Conservation (phyloP, 164 flowering plant genomes). For the Amborella trichopoda region DNA sequence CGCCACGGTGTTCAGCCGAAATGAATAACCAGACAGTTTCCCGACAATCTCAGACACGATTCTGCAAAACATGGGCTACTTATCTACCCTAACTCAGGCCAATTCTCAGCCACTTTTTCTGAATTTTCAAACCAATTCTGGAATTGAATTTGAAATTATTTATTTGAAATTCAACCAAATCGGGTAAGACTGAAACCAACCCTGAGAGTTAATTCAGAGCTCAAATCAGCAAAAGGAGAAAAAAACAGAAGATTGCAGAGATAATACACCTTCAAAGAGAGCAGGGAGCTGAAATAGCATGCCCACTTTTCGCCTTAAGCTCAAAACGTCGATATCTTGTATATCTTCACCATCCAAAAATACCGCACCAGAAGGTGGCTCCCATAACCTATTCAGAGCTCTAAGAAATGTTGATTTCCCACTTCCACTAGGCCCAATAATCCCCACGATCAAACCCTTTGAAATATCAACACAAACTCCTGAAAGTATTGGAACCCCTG, state of each 20-base stretch:
- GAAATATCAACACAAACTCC: constrained; percentile 15
- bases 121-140: too few species aligned
- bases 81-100: too few species aligned
- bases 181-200: too few species aligned
- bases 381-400: constrained; percentile 26
- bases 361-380: constrained; percentile 12
- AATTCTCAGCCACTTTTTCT: too few species aligned
- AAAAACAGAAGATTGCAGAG: neutral
- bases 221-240: neutral
- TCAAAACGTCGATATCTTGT: constrained; percentile 15
- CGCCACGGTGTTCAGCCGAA: too few species aligned
- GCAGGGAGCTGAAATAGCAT: constrained; percentile 28
- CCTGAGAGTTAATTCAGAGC: neutral
- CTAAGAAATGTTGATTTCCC: constrained; percentile 24
- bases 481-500: constrained; percentile 11
- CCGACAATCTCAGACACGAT: too few species aligned
- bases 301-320: constrained; percentile 19
- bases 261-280: constrained; percentile 19
- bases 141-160: too few species aligned
- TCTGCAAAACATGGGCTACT: too few species aligned
- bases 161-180: too few species aligned
- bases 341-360: constrained; percentile 19
- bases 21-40: too few species aligned
- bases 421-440: constrained; percentile 28
- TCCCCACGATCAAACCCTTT: constrained; percentile 13